These are phyloP conservation scores for Mycena kentingensis DNA, from an alignment of 768 basidiomycete species.

Conservation along the genomic window DNA sequence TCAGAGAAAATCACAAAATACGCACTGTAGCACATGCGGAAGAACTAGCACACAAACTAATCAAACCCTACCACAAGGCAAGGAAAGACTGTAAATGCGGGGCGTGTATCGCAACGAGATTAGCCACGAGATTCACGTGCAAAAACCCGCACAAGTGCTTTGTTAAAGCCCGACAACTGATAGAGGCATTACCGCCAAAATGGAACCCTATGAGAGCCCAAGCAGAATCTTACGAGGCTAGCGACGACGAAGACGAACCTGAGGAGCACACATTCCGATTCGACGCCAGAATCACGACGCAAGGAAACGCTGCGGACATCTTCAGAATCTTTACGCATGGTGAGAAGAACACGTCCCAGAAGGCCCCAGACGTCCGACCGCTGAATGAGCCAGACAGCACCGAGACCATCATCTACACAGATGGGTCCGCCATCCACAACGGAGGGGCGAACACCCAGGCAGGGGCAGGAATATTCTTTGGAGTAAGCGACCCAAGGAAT, in stretches of 20 bases:
- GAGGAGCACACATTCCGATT: no score
- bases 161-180: not conserved
- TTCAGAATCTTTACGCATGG: conserved; percentile 10
- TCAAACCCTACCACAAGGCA: not conserved
- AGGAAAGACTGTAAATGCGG: not conserved
- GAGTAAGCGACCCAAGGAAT: not conserved
- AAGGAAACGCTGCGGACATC: not conserved
- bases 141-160: conserved; percentile 6
- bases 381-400: not conserved
- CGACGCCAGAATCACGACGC: conserved; percentile 2
- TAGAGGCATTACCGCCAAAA: conserved; percentile 1
- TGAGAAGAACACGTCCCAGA: not conserved
- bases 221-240: conserved; percentile 7
- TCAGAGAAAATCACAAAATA: conserved; percentile 5
- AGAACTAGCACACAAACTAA: not conserved
- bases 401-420: conserved; percentile 6
- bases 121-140: not conserved
- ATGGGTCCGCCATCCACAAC: conserved; percentile 16
- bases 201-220: conserved; percentile 8
- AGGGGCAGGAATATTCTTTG: not conserved
- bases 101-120: not conserved
- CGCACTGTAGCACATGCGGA: not conserved
- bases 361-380: not conserved
- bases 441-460: not conserved
- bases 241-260: not conserved